Base-by-base conservation (phyloP, 1,139 yeast species). In the Yamadazyma trypodendri region DNA sequence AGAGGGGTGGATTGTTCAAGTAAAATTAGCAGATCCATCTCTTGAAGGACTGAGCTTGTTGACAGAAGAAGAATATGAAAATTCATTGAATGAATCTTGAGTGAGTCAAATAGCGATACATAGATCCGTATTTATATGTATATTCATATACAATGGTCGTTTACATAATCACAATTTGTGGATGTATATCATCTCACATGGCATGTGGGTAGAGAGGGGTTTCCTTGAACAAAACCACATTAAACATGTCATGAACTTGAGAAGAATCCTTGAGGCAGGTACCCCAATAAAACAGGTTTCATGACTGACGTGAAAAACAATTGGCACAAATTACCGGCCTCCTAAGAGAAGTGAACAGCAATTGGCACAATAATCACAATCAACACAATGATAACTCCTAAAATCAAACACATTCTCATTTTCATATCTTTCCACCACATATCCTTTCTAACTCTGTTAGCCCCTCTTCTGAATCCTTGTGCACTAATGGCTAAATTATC, bases 391-490 rank as follows among this genome's bases (percentile, higher is more conserved):
- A 94, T 76, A 25, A 84, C 74, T 31, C 86, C 95, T 31, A 86
- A 75, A 44, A 88, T 84, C 44, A 92, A 73, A 63, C 98, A 92
- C 73, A 90, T 72, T 63, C 96, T 83, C 95, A 92, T 86, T 72
- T 92, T 92, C 79, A 94, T 77, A 62, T 92, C 97, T 65, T 94
- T 92, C 88, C 95, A 86, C 98, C 98, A 92, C 97, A 92, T 92
- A 60, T 89, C 96, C 65, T 90, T 94, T 69, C 99, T 85, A 35
- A 92, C 97, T 54, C 96, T 81, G 67, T 90, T 92, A 41, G 98
- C 98, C 30, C 97, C 96, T 61, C 96, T 79, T 62, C 95, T 87
- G 72, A 94, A 94, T 24, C 96, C 95, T 55, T 88, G 95, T 6
- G 99, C 98, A 37, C 90, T 79, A 37, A 84, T 88, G 29, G 96